Evolutionary conservation across 176 grass and related monocot species (phyloP).

Genomic region (Rhipidocladum racemiflorum): DNA sequence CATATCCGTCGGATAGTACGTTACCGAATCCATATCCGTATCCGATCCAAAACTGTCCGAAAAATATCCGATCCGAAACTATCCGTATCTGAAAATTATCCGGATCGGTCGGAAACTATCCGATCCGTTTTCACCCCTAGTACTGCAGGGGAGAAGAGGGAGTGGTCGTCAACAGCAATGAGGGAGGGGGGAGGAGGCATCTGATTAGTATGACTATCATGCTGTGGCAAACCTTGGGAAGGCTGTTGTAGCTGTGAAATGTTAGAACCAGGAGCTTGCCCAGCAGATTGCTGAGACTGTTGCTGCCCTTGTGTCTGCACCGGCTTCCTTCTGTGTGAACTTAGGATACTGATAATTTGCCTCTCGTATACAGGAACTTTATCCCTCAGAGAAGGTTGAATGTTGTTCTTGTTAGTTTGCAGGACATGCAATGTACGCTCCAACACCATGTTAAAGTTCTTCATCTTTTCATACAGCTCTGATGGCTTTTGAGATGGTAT

Average conservation of each 20-base stretch:
- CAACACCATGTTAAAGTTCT: slow-evolving; percentile 49
- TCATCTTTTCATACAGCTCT: slow-evolving; percentile 73
- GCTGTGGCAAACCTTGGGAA: slow-evolving; percentile 58
- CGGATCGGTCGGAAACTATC: no score
- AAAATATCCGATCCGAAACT: no score
- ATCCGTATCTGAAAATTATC: no score
- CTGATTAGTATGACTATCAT: slow-evolving; percentile 61
- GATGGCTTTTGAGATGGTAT: slow-evolving; percentile 35
- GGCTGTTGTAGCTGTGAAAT: slow-evolving; percentile 49
- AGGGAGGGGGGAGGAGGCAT: no score
- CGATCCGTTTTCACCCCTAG: no score
- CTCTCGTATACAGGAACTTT: slow-evolving; percentile 58
- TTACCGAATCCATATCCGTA: no score
- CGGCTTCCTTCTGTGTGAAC: slow-evolving; percentile 56
- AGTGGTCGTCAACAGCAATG: no score
- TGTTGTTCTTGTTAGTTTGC: slow-evolving; percentile 45
- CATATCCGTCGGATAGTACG: no score
- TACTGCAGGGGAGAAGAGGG: no score
- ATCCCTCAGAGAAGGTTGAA: slow-evolving; percentile 51
- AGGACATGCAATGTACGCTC: slow-evolving; percentile 50
- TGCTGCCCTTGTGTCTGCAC: slow-evolving; percentile 46
- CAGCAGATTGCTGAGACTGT: slow-evolving; percentile 51
- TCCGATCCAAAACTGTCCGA: no score
- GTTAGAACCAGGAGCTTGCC: slow-evolving; percentile 51
- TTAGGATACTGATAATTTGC: slow-evolving; percentile 58